Evolutionary conservation across 306 rosid species (phyloP).

Genomic region (Rosa rugosa): DNA sequence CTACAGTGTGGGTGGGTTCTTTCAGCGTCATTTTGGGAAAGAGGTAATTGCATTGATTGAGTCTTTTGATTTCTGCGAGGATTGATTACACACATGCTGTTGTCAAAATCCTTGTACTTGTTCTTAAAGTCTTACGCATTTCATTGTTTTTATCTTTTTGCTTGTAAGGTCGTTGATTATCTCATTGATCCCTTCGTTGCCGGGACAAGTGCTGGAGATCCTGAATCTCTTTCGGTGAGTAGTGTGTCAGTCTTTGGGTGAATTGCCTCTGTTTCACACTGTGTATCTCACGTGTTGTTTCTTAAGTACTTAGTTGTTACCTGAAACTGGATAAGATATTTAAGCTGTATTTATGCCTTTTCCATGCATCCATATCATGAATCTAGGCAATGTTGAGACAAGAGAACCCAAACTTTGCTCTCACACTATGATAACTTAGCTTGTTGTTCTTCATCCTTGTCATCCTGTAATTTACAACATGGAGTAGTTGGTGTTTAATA

Average conservation of each 20-base stretch:
- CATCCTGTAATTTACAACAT: not conserved
- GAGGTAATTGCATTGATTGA: slow-evolving; percentile 52
- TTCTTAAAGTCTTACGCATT: not conserved
- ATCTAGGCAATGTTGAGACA: slow-evolving; percentile 16
- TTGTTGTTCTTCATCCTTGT: slow-evolving; percentile 12
- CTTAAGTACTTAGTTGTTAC: slow-evolving; percentile 11
- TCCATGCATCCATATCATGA: not conserved
- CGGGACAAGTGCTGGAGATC: slow-evolving; percentile 86
- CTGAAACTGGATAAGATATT: not conserved
- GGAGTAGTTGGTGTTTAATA: slow-evolving; percentile 9
- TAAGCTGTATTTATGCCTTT: not conserved
- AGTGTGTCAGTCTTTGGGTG: slow-evolving; percentile 28
- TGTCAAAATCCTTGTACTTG: slow-evolving; percentile 17
- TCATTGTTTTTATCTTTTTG: slow-evolving; percentile 17
- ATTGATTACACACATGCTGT: slow-evolving; percentile 15
- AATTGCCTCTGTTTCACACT: slow-evolving; percentile 16
- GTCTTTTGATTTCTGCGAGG: not conserved
- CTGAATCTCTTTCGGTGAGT: slow-evolving; percentile 95
- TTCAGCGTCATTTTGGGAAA: slow-evolving; percentile 91
- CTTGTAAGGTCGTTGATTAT: slow-evolving; percentile 83
- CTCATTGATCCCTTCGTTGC: slow-evolving; percentile 90
- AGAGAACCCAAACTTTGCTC: not conserved
- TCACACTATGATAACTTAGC: not conserved
- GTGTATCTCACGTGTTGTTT: slow-evolving; percentile 10
- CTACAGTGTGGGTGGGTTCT: slow-evolving; percentile 77